Base-by-base conservation (phyloP, 192 early-diverging fungal species). In the Chytriomyces hyalinus region DNA sequence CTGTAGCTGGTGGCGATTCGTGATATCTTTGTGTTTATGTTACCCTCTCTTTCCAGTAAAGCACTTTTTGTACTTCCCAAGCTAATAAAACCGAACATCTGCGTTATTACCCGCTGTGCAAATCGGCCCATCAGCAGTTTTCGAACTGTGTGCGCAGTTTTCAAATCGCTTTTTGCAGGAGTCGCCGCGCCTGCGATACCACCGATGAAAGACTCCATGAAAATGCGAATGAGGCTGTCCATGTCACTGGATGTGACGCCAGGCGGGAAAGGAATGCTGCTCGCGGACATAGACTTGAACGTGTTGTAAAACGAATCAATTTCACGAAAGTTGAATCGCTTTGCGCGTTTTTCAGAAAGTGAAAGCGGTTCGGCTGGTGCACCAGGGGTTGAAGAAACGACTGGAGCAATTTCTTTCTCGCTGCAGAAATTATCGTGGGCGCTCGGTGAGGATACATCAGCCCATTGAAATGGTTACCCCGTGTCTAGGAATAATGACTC, bases 221-320 rank as follows among this genome's bases (percentile, higher is more conserved):
- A 78, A 15, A 78, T 44, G 4, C 11, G 11, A 28, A 76, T 77
- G 22, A 87, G 45, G 13, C 70, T 28, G 8, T 79, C 77, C 24
- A 84, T 10, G 49, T 84, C 80, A n/a, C 59, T 47, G 20, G 78
- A 22, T 15, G 79, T 80, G 1, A 84, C 79, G 22, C 83, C 85
- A 44, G 61, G 51, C 1, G 85, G 85, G n/a, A 84, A 64, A 5
- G 76, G 49, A 7, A 84, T n/a, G 22, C 45, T 66, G 64, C 77
- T 67, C 5, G 64, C 83, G 10, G 73, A 22, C 79, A 87, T 70
- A 43, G 80, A 81, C 8, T 70, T 68, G 44, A 82, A 78, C 6
- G 75, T 70, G 67, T 36, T 2, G 44, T 81, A 81, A 51, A 83
- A 70, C n/a, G 63, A 49, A 71, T 83, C 76, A 24, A 84, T 50